Percentiles rank a stretch among this genome's conserved stretches.
These are phyloP conservation scores for Trichoderma endophyticum DNA, from an alignment of 2,329 filamentous ascomycete species.

Conservation along the genomic window DNA sequence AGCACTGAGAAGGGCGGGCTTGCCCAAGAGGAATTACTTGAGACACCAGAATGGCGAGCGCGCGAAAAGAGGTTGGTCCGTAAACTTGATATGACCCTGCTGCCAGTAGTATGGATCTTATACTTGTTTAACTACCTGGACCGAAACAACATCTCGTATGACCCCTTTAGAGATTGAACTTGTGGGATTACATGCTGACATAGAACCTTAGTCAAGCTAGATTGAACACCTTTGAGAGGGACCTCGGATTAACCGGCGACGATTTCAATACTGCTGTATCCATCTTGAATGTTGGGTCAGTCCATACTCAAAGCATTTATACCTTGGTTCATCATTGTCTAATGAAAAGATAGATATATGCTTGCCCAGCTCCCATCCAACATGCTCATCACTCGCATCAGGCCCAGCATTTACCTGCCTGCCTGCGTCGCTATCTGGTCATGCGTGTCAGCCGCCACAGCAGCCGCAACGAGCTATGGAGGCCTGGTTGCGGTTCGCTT, in stretches of 20 bases:
- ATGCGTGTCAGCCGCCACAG: slow-evolving; percentile 44
- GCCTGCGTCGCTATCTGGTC: slow-evolving; percentile 29
- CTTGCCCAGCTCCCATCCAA: slow-evolving; percentile 42
- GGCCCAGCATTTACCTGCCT: slow-evolving; percentile 42
- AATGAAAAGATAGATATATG: slow-evolving; percentile 29
- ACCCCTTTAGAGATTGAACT: slow-evolving; percentile 20
- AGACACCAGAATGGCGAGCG: slow-evolving; percentile 2
- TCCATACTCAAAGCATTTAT: not conserved
- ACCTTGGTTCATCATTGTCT: not conserved
- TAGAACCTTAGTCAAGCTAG: not conserved
- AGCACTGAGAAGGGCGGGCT: not conserved
- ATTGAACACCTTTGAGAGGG: not conserved
- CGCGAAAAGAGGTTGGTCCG: slow-evolving; percentile 55
- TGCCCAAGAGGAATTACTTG: not conserved
- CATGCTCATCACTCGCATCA: slow-evolving; percentile 43
- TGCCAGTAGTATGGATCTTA: slow-evolving; percentile 42
- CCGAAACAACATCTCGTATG: slow-evolving; percentile 42
- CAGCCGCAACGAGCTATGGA: slow-evolving; percentile 45
- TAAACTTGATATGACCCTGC: slow-evolving; percentile 61
- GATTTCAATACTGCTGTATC: slow-evolving; percentile 27
- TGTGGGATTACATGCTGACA: not conserved
- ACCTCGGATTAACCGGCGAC: not conserved
- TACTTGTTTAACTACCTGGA: slow-evolving; percentile 47
- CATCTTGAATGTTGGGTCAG: slow-evolving; percentile 40
- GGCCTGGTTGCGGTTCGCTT: slow-evolving; percentile 48